These are phyloP conservation scores for Artemisia tridentata DNA, from an alignment of 129 eudicot genomes.

Conservation along the genomic window DNA sequence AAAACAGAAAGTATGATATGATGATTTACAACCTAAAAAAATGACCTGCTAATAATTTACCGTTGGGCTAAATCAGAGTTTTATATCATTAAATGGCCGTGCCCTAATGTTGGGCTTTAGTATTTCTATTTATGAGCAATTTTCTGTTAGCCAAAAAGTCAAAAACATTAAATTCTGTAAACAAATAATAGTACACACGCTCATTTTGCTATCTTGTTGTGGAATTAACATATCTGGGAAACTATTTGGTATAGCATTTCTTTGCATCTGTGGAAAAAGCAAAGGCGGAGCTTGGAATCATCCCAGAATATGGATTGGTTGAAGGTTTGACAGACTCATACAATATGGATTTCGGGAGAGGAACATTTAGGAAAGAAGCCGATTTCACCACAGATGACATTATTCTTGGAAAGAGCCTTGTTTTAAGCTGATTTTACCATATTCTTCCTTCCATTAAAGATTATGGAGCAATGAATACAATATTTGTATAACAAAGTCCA, in stretches of 20 bases:
- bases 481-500: constrained; percentile 23
- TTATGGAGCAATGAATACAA: constrained; percentile 20
- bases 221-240: background rate
- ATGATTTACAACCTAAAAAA: too few relatives aligned
- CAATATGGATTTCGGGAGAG: constrained; percentile 82
- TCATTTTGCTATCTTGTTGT: background rate
- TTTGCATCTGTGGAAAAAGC: constrained; percentile 95
- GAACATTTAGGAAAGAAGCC: constrained; percentile 82
- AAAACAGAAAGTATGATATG: too few relatives aligned
- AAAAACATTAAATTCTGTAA: too few relatives aligned
- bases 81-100: too few relatives aligned
- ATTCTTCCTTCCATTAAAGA: constrained; percentile 5
- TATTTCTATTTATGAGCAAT: too few relatives aligned
- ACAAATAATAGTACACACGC: too few relatives aligned
- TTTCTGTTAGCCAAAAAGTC: too few relatives aligned
- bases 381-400: constrained; percentile 88
- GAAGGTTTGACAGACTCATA: constrained; percentile 84
- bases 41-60: too few relatives aligned
- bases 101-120: too few relatives aligned
- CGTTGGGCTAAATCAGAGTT: too few relatives aligned
- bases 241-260: constrained; percentile 75
- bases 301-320: constrained; percentile 73
- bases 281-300: constrained; percentile 73
- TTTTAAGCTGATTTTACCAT: constrained; percentile 31
- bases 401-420: constrained; percentile 80